These are phyloP conservation scores for Petrea volubilis DNA, from an alignment of 257 asterid species.

Conservation along the genomic window DNA sequence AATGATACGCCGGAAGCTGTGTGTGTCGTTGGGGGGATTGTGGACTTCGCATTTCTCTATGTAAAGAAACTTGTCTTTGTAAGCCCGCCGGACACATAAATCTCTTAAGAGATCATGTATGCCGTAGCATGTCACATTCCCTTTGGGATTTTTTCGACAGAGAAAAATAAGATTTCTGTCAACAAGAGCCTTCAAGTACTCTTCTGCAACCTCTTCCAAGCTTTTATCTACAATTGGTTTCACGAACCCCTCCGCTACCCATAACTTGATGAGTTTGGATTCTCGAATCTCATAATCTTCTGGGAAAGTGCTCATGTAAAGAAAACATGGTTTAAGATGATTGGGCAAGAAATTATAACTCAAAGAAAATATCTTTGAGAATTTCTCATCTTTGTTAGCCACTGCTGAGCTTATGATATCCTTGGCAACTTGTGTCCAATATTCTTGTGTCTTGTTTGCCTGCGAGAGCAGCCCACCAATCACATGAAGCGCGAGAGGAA, in stretches of 20 bases:
- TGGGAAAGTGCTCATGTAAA: constrained; percentile 21
- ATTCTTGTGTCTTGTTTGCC: not conserved
- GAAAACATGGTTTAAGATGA: constrained; percentile 22
- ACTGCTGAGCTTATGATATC: not conserved
- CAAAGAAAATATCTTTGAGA: not conserved
- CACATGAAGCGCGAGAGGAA: constrained; percentile 27
- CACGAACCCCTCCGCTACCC: constrained; percentile 25
- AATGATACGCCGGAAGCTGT: too few species aligned
- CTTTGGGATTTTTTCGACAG: not conserved
- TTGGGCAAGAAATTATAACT: constrained; percentile 7
- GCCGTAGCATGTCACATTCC: not conserved
- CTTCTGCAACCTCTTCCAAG: not conserved
- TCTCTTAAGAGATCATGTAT: constrained; percentile 27
- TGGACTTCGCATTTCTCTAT: not conserved
- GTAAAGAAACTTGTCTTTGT: constrained; percentile 2
- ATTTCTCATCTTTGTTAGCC: not conserved
- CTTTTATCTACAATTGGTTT: not conserved
- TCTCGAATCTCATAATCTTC: constrained; percentile 14
- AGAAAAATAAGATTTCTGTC: constrained; percentile 9
- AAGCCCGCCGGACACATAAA: constrained; percentile 12
- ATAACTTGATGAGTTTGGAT: not conserved
- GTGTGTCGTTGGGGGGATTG: too few species aligned
- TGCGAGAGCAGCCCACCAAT: constrained; percentile 20
- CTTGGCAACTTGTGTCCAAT: constrained; percentile 6
- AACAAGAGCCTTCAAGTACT: constrained; percentile 6